Conservation (phyloP, 2,329 filamentous ascomycete species). For the Onygenales sp. region DNA sequence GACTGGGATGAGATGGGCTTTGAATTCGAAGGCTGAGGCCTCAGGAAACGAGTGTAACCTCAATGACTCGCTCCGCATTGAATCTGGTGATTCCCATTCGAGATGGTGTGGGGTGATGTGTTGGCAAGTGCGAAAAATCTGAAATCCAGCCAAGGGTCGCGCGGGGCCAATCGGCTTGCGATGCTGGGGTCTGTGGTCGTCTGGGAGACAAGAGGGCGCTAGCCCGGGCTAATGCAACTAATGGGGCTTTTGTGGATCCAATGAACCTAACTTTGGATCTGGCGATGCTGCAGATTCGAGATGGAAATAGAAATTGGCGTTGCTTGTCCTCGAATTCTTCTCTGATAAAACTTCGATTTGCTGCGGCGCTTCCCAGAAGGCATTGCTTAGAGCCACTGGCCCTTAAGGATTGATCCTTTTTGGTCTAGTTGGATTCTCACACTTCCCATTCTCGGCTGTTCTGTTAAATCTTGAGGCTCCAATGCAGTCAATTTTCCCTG, state of each 20-base stretch:
- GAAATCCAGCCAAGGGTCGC: constrained; percentile 1
- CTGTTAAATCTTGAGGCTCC: too few relatives aligned
- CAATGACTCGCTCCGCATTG: background rate
- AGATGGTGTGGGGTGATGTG: constrained; percentile 13
- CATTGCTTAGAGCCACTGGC: too few relatives aligned
- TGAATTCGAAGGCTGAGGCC: background rate
- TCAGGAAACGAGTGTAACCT: background rate
- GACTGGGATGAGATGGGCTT: too few relatives aligned
- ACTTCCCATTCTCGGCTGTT: too few relatives aligned
- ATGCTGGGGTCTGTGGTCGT: constrained; percentile 6
- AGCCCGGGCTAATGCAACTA: background rate
- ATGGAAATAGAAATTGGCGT: background rate
- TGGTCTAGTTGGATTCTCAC: too few relatives aligned
- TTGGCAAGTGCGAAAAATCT: constrained; percentile 12
- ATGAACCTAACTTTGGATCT: background rate
- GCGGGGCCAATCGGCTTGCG: background rate
- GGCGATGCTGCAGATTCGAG: background rate
- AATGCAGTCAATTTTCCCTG: too few relatives aligned
- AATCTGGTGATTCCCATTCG: background rate
- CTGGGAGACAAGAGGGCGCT: constrained; percentile 3
- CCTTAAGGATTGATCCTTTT: too few relatives aligned
- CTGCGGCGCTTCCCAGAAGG: too few relatives aligned
- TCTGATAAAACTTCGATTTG: too few relatives aligned
- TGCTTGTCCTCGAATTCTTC: background rate
- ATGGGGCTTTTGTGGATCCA: background rate